Percentiles rank a stretch among this genome's conserved stretches.
phyloP scores from a whole-genome alignment of 345 rosid species.

The Populus alba region DNA sequence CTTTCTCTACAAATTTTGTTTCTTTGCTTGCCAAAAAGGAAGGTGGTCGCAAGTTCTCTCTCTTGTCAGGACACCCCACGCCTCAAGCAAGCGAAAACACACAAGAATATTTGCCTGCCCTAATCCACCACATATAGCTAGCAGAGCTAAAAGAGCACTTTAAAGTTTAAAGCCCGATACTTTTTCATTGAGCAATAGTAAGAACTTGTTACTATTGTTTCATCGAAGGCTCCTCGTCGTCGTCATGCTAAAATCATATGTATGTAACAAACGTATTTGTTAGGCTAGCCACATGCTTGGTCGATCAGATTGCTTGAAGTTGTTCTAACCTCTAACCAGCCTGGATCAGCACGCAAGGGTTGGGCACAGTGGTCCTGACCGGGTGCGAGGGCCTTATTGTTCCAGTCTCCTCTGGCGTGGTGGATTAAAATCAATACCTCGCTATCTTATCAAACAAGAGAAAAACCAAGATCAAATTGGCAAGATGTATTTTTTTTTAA shows the following conservation, averaged over 20 bases:
- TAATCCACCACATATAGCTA: background rate
- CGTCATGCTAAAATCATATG: background rate
- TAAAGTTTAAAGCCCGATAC: background rate
- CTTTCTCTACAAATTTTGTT: background rate
- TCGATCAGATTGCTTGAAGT: background rate
- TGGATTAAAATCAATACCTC: background rate
- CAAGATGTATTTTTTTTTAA: background rate
- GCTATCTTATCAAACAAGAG: background rate
- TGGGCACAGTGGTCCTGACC: too few species aligned
- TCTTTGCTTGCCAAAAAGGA: constrained; percentile 12
- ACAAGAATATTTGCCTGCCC: background rate
- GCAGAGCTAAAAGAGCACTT: background rate
- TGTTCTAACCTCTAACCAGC: background rate
- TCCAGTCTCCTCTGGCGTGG: background rate
- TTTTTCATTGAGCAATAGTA: background rate
- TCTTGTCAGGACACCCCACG: constrained; percentile 33
- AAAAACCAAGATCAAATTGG: background rate
- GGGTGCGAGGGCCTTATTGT: too few species aligned
- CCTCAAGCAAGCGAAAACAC: constrained; percentile 15
- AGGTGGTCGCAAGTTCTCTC: constrained; percentile 24
- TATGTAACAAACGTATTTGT: background rate
- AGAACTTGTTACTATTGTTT: background rate
- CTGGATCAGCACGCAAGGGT: background rate
- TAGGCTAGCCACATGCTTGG: background rate
- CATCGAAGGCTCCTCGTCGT: background rate